Percentiles rank a stretch among this genome's conserved stretches.
Conservation (phyloP, 2,329 filamentous ascomycete species). For the Nannizziopsis arthrosporioides region DNA sequence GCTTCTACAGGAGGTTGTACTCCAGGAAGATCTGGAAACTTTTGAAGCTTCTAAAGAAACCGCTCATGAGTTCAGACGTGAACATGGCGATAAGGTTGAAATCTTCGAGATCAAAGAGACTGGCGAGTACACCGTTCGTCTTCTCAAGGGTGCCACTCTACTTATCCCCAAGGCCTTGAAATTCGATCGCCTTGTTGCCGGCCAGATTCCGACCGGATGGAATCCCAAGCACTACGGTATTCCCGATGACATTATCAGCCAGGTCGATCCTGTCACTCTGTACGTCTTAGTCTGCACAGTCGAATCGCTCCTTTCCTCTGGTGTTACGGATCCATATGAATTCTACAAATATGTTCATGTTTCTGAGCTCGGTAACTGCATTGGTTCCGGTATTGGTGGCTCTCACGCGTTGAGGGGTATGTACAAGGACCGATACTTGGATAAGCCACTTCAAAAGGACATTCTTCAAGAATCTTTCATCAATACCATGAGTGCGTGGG, state of each 20-base stretch:
- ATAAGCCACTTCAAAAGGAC: constrained; percentile 96
- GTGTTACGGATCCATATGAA: constrained; percentile 97
- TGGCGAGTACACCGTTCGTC: constrained; percentile 83
- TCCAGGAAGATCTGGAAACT: constrained; percentile 90
- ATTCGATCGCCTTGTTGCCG: constrained; percentile 93
- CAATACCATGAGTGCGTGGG: constrained; percentile 99
- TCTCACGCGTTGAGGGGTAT: constrained; percentile 84
- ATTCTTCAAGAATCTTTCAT: constrained; percentile 99
- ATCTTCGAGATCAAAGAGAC: constrained; percentile 90
- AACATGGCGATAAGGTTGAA: constrained; percentile 96
- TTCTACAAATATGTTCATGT: constrained; percentile 99
- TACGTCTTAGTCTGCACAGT: constrained; percentile 90
- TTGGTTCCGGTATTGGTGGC: constrained; percentile 97
- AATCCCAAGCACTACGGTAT: constrained; percentile 92
- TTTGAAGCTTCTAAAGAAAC: constrained; percentile 97
- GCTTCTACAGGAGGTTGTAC: constrained; percentile 91
- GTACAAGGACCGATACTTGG: constrained; percentile 95
- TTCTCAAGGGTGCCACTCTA: constrained; percentile 90
- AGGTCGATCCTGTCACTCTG: constrained; percentile 92
- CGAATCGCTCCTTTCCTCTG: constrained; percentile 78
- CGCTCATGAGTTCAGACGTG: constrained; percentile 89
- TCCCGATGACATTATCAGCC: constrained; percentile 91
- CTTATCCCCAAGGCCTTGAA: constrained; percentile 94
- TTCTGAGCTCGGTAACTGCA: constrained; percentile 94
- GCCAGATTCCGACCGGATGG: constrained; percentile 95